Percentiles rank a stretch among this genome's conserved stretches.
Conservation (phyloP, 495 filamentous ascomycete genomes). For the Collariella sp. region DNA sequence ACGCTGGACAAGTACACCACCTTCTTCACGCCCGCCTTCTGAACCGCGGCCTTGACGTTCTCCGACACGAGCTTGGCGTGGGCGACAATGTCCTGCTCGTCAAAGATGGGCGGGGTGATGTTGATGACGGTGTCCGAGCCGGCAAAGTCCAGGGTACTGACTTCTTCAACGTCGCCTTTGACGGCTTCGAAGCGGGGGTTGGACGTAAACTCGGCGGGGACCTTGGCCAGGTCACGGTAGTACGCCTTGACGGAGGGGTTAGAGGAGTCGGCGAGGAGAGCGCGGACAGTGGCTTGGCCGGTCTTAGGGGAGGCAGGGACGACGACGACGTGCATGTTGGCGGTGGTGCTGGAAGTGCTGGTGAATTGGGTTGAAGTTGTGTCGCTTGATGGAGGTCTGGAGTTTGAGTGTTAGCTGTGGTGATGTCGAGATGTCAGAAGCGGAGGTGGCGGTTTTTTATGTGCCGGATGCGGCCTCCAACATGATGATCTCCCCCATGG, state of each 20-base stretch:
- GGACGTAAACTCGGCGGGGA: constrained; percentile 16
- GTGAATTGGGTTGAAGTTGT: not conserved
- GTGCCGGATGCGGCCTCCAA: no score
- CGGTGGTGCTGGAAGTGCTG: not conserved
- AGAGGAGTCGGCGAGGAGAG: constrained; percentile 14
- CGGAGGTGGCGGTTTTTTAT: no score
- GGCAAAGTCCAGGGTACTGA: constrained; percentile 7
- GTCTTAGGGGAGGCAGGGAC: constrained; percentile 19
- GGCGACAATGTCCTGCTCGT: constrained; percentile 8
- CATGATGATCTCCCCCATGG: no score
- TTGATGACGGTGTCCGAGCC: constrained; percentile 15
- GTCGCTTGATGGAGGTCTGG: not conserved
- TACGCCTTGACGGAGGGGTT: constrained; percentile 12
- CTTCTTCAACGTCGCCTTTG: constrained; percentile 18
- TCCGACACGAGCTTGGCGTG: constrained; percentile 11
- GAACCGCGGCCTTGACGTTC: constrained; percentile 18
- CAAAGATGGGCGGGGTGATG: constrained; percentile 16
- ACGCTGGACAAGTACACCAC: constrained; percentile 15
- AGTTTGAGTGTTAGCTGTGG: no score
- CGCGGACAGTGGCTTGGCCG: constrained; percentile 19
- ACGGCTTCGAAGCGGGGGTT: constrained; percentile 18
- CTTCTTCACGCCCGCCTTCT: constrained; percentile 15
- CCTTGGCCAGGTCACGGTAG: constrained; percentile 19
- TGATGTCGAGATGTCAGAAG: no score
- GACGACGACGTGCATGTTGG: constrained; percentile 19